Percentiles rank a stretch among this genome's conserved stretches.
Conservation (phyloP, 371 early-diverging fungal genomes). For the Antonospora locustae region DNA sequence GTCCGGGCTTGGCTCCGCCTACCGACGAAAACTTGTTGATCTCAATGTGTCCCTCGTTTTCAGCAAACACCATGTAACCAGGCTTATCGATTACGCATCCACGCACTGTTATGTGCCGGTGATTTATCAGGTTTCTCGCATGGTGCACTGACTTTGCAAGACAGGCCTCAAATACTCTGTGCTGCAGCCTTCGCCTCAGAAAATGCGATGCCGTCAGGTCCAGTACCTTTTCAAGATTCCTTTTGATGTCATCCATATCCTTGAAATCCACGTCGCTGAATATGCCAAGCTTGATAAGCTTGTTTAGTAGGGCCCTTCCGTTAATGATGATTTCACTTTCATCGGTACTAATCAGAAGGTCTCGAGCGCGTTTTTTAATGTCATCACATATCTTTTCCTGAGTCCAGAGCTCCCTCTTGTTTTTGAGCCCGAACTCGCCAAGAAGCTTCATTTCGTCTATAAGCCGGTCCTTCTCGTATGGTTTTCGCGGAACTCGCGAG, state of each 20-base stretch:
- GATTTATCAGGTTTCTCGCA: conserved; percentile 89
- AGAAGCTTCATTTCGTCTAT: conserved; percentile 92
- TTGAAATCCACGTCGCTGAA: conserved; percentile 59
- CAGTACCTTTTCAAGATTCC: conserved; percentile 93
- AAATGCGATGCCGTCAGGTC: conserved; percentile 91
- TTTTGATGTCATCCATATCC: conserved; percentile 63
- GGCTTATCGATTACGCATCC: conserved; percentile 52
- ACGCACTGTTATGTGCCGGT: conserved; percentile 49
- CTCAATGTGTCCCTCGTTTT: conserved; percentile 52
- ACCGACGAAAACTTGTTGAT: conserved; percentile 9
- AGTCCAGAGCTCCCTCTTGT: conserved; percentile 98
- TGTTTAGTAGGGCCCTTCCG: conserved; percentile 92
- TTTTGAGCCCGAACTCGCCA: conserved; percentile 93
- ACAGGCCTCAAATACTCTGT: conserved; percentile 92
- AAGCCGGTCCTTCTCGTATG: conserved; percentile 91
- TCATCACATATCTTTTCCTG: conserved; percentile 84
- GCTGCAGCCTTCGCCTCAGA: conserved; percentile 96
- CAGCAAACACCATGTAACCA: conserved; percentile 46
- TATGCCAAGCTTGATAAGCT: conserved; percentile 89
- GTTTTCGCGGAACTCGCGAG: conserved; percentile 91
- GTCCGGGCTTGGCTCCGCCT: conserved; percentile 5
- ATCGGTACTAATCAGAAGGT: conserved; percentile 83
- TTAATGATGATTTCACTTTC: conserved; percentile 93
- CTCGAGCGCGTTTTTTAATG: conserved; percentile 98
- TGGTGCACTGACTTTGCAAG: conserved; percentile 97